phyloP scores from a whole-genome alignment of 2,329 filamentous ascomycete species.

The Trichoderma sp. region DNA sequence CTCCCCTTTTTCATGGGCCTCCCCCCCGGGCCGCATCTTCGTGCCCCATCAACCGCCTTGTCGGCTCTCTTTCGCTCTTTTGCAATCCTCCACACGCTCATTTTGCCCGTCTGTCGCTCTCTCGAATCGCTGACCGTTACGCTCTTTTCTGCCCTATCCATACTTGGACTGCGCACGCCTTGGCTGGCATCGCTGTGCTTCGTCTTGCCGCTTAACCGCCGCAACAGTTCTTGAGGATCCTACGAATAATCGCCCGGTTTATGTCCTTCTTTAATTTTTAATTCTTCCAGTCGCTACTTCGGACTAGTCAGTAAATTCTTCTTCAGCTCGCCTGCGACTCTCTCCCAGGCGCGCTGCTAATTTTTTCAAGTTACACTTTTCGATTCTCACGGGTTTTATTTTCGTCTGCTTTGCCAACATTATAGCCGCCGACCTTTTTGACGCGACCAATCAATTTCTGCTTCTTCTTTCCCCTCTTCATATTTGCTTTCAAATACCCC shows the following conservation, averaged over 20 bases:
- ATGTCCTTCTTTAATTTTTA: conserved; percentile 5
- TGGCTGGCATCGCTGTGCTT: conserved; percentile 6
- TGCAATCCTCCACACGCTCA: conserved; percentile 11
- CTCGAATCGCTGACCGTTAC: conserved; percentile 11
- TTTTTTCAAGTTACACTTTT: background rate
- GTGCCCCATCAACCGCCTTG: conserved; percentile 3
- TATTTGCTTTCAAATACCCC: background rate
- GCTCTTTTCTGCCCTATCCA: conserved; percentile 13
- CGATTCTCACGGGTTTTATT: conserved; percentile 4
- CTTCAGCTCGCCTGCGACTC: background rate
- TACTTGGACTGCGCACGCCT: conserved; percentile 5
- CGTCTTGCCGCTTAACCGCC: background rate
- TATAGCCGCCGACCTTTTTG: conserved; percentile 2
- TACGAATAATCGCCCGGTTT: background rate
- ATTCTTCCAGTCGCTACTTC: conserved; percentile 6
- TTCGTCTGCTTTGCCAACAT: conserved; percentile 9
- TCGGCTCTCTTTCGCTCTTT: conserved; percentile 11
- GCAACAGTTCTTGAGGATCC: background rate
- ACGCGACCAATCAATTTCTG: conserved; percentile 12
- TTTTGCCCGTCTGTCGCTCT: conserved; percentile 17
- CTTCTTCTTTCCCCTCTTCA: conserved; percentile 1
- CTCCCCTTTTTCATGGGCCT: conserved; percentile 19
- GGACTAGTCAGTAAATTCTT: background rate
- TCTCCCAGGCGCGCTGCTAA: conserved; percentile 6
- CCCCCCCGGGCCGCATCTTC: conserved; percentile 19